phyloP scores from a whole-genome alignment of 441 rosid species.

The Hura crepitans region DNA sequence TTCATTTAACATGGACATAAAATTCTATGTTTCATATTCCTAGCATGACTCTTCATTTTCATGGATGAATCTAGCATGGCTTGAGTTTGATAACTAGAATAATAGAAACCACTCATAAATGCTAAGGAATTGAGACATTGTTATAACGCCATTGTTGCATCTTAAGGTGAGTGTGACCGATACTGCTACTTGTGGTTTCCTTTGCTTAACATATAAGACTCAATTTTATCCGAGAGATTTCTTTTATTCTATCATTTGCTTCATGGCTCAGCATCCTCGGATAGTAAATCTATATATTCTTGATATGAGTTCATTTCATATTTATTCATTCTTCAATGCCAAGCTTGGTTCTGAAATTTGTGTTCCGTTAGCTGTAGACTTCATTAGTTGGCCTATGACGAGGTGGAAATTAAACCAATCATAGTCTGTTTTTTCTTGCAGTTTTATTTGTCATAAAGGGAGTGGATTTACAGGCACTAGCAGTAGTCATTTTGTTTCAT shows the following conservation, averaged over 20 bases:
- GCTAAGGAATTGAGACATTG: background rate
- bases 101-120: conserved; percentile 2
- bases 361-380: conserved; percentile 21
- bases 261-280: background rate
- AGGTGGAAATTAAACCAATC: conserved; percentile 24
- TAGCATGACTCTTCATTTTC: background rate
- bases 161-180: conserved; percentile 28
- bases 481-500: background rate
- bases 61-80: conserved; percentile 1
- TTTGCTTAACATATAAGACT: conserved; percentile 20
- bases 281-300: no score
- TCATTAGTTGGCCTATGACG: no score
- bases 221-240: conserved; percentile 11
- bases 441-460: background rate
- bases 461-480: background rate
- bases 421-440: background rate
- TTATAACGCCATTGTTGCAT: conserved; percentile 15
- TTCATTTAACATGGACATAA: background rate
- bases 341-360: conserved; percentile 15
- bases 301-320: no score
- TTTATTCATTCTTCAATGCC: no score
- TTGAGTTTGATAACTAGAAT: conserved; percentile 9
- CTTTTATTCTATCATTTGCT: conserved; percentile 23
- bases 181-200: conserved; percentile 3
- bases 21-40: background rate